These are phyloP conservation scores for Vachellia collinsii DNA, from an alignment of 306 rosid genomes.

Conservation along the genomic window DNA sequence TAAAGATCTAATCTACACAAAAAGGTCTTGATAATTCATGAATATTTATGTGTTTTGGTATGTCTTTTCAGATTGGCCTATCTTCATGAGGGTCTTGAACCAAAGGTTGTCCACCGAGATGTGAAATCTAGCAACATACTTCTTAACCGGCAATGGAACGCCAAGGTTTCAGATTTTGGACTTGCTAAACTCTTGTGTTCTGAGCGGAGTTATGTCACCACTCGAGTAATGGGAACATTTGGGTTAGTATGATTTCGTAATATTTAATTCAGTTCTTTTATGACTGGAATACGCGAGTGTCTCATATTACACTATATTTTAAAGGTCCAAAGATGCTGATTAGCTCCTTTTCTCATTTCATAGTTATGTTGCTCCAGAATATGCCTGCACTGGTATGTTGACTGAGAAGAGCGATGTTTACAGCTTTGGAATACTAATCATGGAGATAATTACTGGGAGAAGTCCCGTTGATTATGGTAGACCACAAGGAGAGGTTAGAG, in stretches of 20 bases:
- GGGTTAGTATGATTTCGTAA: slow-evolving; percentile 68
- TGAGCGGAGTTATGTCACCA: slow-evolving; percentile 88
- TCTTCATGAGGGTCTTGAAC: slow-evolving; percentile 99
- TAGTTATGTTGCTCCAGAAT: slow-evolving; percentile 99
- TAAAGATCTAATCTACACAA: slow-evolving; percentile 6
- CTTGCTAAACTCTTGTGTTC: slow-evolving; percentile 93
- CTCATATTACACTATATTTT: neutral
- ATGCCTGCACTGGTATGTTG: slow-evolving; percentile 98
- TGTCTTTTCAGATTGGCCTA: slow-evolving; percentile 77
- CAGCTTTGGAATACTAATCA: slow-evolving; percentile 94
- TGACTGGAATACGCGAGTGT: neutral
- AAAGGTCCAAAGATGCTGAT: slow-evolving; percentile 19
- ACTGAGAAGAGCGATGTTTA: slow-evolving; percentile 94
- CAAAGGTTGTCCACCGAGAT: slow-evolving; percentile 97
- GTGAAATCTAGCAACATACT: slow-evolving; percentile 95
- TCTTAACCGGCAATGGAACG: slow-evolving; percentile 84
- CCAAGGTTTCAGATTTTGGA: slow-evolving; percentile 98
- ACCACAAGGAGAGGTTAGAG: slow-evolving; percentile 89
- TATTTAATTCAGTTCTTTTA: slow-evolving; percentile 7
- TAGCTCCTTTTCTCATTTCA: slow-evolving; percentile 40
- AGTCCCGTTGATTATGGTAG: slow-evolving; percentile 89
- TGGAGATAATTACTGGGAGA: slow-evolving; percentile 92
- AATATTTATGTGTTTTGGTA: slow-evolving; percentile 37
- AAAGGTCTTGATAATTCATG: slow-evolving; percentile 28
- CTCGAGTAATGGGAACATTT: slow-evolving; percentile 99